A percentile compares a stretch with the other conserved stretches of the same genome.
Evolutionary conservation across 768 basidiomycete genomes (phyloP).

Genomic region (Leccinum variicolor): DNA sequence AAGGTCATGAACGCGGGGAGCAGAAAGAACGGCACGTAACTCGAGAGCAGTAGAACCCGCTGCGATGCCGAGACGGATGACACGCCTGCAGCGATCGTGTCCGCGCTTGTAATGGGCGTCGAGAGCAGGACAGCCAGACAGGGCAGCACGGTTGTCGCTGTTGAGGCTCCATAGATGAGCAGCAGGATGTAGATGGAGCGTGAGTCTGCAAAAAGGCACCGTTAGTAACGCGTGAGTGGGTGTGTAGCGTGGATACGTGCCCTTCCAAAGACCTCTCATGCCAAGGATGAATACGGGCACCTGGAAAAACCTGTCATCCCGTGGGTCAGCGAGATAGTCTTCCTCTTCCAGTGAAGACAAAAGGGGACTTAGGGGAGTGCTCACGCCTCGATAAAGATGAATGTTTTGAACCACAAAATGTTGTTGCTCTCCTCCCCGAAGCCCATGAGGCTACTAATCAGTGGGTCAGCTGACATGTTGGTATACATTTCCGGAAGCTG

Average conservation of each 20-base stretch:
- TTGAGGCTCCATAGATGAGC: conserved; percentile 72
- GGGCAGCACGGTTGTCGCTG: conserved; percentile 73
- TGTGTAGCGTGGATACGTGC: conserved; percentile 26
- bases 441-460: conserved; percentile 54
- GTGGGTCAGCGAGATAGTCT: neutral
- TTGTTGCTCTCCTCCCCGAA: conserved; percentile 31
- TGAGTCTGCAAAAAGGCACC: conserved; percentile 37
- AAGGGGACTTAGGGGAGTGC: conserved; percentile 24
- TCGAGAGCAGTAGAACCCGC: conserved; percentile 52
- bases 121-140: conserved; percentile 61
- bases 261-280: conserved; percentile 53
- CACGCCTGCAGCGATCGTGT: conserved; percentile 29
- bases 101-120: conserved; percentile 41
- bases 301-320: conserved; percentile 50
- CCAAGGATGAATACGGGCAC: conserved; percentile 78
- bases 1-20: conserved; percentile 67
- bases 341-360: neutral
- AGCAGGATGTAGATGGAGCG: conserved; percentile 58
- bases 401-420: conserved; percentile 63
- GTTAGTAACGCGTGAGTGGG: neutral
- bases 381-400: conserved; percentile 60
- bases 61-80: conserved; percentile 50
- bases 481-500: conserved; percentile 50
- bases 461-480: conserved; percentile 59
- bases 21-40: conserved; percentile 75